phyloP scores from a whole-genome alignment of 345 rosid species.

The Brassica carinata region DNA sequence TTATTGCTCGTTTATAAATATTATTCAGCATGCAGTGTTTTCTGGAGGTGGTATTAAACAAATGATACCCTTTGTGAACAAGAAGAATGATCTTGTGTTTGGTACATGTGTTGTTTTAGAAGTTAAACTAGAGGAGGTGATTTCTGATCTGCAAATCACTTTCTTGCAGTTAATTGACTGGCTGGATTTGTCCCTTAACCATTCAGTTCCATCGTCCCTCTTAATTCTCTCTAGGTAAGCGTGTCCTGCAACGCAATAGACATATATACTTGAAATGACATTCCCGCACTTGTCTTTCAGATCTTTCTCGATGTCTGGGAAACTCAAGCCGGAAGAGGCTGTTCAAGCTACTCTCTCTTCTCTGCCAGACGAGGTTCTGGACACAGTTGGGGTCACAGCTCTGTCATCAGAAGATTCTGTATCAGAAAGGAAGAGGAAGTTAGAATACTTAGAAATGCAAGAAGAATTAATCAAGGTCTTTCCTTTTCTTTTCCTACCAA shows the following conservation, averaged over 20 bases:
- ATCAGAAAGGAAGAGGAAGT: conserved; percentile 91
- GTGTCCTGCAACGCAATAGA: conserved; percentile 3
- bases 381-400: conserved; percentile 86
- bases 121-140: conserved; percentile 11
- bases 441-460: conserved; percentile 94
- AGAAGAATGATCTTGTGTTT: neutral
- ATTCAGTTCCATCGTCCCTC: conserved; percentile 89
- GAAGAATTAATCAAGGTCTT: conserved; percentile 92
- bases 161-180: conserved; percentile 77
- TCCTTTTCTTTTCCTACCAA: conserved; percentile 18
- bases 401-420: conserved; percentile 89
- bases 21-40: neutral
- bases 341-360: conserved; percentile 96
- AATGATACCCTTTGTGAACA: neutral
- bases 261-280: conserved; percentile 1
- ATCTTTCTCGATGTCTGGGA: conserved; percentile 87
- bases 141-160: conserved; percentile 20
- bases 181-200: conserved; percentile 94
- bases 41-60: neutral
- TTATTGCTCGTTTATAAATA: conserved; percentile 22
- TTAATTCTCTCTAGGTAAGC: conserved; percentile 88
- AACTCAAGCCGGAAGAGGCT: conserved; percentile 96
- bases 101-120: neutral
- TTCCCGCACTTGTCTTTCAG: conserved; percentile 41
- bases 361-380: conserved; percentile 96